A percentile compares a stretch with the other conserved stretches of the same genome.
Conservation (phyloP, 768 basidiomycete genomes). For the Cystobasidium onofrii region DNA sequence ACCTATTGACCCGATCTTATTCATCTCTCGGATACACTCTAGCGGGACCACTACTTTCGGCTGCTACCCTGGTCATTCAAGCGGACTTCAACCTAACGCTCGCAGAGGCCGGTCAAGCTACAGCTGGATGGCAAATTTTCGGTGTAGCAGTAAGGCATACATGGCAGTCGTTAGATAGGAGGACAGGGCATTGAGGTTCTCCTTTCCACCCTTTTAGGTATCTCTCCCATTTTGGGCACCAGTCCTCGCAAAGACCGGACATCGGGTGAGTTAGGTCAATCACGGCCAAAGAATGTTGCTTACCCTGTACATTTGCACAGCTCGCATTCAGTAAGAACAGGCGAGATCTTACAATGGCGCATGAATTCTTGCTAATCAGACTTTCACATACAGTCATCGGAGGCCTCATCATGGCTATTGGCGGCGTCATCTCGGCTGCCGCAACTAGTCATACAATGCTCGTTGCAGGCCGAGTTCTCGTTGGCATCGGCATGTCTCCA, state of each 20-base stretch:
- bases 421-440: neutral
- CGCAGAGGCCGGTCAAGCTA: slow-evolving; percentile 11
- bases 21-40: neutral
- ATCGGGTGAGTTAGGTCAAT: neutral
- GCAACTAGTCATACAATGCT: neutral
- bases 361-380: neutral
- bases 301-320: neutral
- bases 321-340: neutral
- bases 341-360: too few relatives aligned
- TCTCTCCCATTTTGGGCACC: slow-evolving; percentile 8
- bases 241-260: neutral
- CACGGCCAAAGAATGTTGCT: neutral
- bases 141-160: neutral
- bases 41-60: slow-evolving; percentile 3
- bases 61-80: neutral
- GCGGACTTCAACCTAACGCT: slow-evolving; percentile 1
- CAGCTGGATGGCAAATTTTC: slow-evolving; percentile 14
- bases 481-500: slow-evolving; percentile 10
- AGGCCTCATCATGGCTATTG: neutral
- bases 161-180: too few relatives aligned
- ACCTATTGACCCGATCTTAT: too few relatives aligned
- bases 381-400: neutral
- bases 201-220: neutral
- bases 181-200: too few relatives aligned
- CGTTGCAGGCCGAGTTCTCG: neutral